Evolutionary conservation across 371 early-diverging fungal species (phyloP).

Genomic region (Syncephalis fuscata): DNA sequence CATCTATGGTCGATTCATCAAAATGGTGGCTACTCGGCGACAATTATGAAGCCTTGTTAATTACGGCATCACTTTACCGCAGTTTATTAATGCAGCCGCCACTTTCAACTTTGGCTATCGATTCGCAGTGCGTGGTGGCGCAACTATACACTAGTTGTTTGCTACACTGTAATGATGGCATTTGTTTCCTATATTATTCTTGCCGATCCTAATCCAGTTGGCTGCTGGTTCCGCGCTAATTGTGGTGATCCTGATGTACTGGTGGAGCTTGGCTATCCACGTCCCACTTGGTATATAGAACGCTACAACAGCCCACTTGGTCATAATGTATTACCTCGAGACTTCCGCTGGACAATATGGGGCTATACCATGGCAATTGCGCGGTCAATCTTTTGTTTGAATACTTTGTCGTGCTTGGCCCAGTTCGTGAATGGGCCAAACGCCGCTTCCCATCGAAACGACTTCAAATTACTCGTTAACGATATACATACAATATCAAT

Average conservation of each 20-base stretch:
- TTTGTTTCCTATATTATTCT: conserved; percentile 32
- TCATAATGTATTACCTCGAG: conserved; percentile 45
- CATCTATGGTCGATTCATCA: conserved; percentile 32
- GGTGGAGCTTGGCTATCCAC: conserved; percentile 20
- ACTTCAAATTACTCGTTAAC: too few species aligned
- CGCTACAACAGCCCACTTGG: conserved; percentile 37
- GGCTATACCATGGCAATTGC: conserved; percentile 18
- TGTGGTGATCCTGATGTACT: conserved; percentile 38
- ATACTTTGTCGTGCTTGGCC: conserved; percentile 17
- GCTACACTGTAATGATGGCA: conserved; percentile 30
- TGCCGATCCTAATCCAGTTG: conserved; percentile 48
- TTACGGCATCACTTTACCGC: conserved; percentile 39
- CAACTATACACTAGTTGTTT: conserved; percentile 32
- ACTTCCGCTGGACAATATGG: conserved; percentile 37
- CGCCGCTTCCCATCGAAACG: background rate
- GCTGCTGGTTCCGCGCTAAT: conserved; percentile 50
- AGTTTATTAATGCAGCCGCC: conserved; percentile 43
- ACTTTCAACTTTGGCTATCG: conserved; percentile 46
- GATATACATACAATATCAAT: too few species aligned
- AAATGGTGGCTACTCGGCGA: conserved; percentile 66
- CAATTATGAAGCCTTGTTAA: conserved; percentile 43
- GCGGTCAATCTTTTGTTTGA: conserved; percentile 12
- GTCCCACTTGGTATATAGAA: conserved; percentile 22
- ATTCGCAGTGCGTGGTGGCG: conserved; percentile 33
- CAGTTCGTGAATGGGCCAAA: conserved; percentile 7